Evolutionary conservation across 805 yeast species (phyloP), one percentile per base, ranked within the genome.

Genomic region (Ogataea naganishii): DNA sequence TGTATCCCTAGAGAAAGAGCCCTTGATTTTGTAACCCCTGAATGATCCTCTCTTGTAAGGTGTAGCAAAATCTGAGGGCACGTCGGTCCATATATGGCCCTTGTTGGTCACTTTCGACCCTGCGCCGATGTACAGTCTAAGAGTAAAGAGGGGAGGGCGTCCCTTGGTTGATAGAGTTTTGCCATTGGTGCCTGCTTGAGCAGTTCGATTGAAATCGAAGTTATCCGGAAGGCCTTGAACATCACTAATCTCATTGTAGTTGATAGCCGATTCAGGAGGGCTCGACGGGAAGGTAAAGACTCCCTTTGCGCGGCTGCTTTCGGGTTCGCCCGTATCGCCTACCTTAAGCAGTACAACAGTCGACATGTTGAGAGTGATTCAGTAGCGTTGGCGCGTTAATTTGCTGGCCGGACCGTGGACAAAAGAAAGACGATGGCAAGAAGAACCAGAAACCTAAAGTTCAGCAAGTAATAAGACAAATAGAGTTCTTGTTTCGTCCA

Each of bases 61-160:
- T 3, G 58, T 53, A 4, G 42, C 40, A 5, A 43, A 36, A 12
- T 47, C 43, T 2, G 64, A 60, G 1, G 94, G 94, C 10, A 75
- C 69, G 53, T 88, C 88, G 27, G 83, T 74, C 72, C 78, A 72
- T 19, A 89, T 62, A 6, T 63, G 58, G 5, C 92, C 96, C 19
- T 75, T 72, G 43, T 81, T 71, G 7, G 83, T 63, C 11, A 85
- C 71, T 11, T 71, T 67, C 6, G 89, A 69, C 8, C 94, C 83
- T 2, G 95, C 92, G 21, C 78, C 73, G 35, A 89, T 58, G 32
- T 69, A 68, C 36, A 89, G 61, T 25, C 75, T 64, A 29, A 89
- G 59, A 10, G 54, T 46, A 44, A 65, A 69, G 14, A 71, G 32
- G 1, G 62, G 54, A 27, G n/a, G n/a, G n/a, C n/a, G n/a, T n/a